phyloP scores from a whole-genome alignment of 345 rosid genomes.

The Carallia brachiata region DNA sequence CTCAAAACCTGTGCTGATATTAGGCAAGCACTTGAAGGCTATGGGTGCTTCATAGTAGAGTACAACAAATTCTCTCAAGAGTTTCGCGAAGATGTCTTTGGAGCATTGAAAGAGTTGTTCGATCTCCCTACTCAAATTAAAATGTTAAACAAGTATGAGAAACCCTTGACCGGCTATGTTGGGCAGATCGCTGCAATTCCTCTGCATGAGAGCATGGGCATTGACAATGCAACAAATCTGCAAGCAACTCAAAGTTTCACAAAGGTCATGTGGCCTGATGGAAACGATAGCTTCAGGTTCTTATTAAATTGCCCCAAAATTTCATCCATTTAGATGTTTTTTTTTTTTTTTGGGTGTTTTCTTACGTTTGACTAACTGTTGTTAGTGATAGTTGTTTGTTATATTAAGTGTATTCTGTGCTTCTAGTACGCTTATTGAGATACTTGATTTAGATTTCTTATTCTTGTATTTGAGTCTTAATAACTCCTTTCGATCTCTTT shows the following conservation, averaged over 20 bases:
- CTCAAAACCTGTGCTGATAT: constrained; percentile 32
- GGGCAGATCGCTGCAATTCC: constrained; percentile 57
- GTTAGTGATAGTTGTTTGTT: too few relatives aligned
- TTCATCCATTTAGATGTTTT: too few relatives aligned
- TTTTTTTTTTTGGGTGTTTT: too few relatives aligned
- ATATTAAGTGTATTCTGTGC: too few relatives aligned
- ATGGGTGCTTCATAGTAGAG: constrained; percentile 56
- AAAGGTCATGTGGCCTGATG: constrained; percentile 65
- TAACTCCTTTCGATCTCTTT: too few relatives aligned
- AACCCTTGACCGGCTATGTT: constrained; percentile 59
- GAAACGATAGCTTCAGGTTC: constrained; percentile 59
- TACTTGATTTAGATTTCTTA: too few relatives aligned
- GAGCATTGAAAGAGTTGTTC: constrained; percentile 48
- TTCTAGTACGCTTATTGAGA: too few relatives aligned
- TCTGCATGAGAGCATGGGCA: constrained; percentile 76
- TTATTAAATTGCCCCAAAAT: neutral
- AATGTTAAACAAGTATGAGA: constrained; percentile 56
- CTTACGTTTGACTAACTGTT: too few relatives aligned
- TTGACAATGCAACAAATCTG: constrained; percentile 46
- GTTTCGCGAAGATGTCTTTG: constrained; percentile 32
- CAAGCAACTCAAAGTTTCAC: constrained; percentile 48
- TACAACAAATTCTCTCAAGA: constrained; percentile 32
- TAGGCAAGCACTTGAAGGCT: constrained; percentile 56
- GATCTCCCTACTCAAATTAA: constrained; percentile 56
- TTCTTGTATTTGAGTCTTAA: too few relatives aligned